These are phyloP conservation scores for Phyllosticta citrichinensis DNA, from an alignment of 2,329 filamentous ascomycete genomes.

Conservation along the genomic window DNA sequence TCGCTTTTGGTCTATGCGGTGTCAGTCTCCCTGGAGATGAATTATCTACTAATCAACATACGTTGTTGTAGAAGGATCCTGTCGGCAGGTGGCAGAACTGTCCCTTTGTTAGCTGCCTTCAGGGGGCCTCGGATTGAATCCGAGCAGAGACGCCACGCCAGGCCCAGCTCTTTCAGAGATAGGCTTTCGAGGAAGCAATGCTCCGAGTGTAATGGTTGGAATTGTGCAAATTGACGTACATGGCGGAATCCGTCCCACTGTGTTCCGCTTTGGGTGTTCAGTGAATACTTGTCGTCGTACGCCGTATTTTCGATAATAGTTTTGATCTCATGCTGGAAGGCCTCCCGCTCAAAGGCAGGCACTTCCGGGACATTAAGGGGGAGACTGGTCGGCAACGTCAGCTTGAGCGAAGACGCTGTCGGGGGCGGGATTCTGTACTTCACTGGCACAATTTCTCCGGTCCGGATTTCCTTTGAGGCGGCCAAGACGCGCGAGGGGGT, in stretches of 20 bases:
- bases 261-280: conserved; percentile 36
- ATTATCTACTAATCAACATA: conserved; percentile 10
- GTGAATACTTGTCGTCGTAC: conserved; percentile 34
- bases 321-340: conserved; percentile 47
- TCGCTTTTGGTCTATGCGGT: conserved; percentile 20
- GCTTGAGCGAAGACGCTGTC: background rate
- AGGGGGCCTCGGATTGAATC: background rate
- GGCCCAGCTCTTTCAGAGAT: no score
- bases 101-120: background rate
- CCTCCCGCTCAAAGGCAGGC: conserved; percentile 43
- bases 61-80: conserved; percentile 33
- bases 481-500: conserved; percentile 45
- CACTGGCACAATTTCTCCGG: conserved; percentile 46
- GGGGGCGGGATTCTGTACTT: conserved; percentile 30
- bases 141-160: no score
- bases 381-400: conserved; percentile 26
- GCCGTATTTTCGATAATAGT: conserved; percentile 22
- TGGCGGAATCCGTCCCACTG: conserved; percentile 39
- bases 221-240: conserved; percentile 6
- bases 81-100: conserved; percentile 30
- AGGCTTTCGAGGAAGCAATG: no score
- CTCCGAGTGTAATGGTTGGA: no score
- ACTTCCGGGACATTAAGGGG: conserved; percentile 43
- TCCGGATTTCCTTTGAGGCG: conserved; percentile 43
- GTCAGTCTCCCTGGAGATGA: background rate